Evolutionary conservation across 768 basidiomycete species (phyloP).

Genomic region (Tricholoma bakamatsutake): DNA sequence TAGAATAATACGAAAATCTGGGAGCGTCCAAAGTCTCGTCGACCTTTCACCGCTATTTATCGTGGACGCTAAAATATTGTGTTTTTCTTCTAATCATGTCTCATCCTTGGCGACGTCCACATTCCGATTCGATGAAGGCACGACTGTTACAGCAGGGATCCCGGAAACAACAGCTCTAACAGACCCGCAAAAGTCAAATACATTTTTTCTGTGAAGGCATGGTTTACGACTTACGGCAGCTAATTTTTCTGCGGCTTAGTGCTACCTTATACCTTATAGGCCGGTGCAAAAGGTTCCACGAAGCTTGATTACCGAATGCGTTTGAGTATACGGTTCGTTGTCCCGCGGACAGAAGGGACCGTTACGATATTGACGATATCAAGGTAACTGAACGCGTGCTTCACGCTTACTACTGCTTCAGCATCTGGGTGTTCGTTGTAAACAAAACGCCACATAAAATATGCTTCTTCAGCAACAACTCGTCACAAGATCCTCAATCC

Average conservation of each 20-base stretch:
- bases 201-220: background rate
- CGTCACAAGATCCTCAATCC: background rate
- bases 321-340: background rate
- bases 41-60: background rate
- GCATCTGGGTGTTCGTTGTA: background rate
- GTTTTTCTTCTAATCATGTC: too few species aligned
- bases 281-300: background rate
- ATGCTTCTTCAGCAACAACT: background rate
- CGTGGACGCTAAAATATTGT: too few species aligned
- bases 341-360: background rate
- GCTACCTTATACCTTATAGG: background rate
- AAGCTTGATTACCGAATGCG: background rate
- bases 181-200: background rate
- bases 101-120: background rate
- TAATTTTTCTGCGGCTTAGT: background rate
- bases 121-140: background rate
- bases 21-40: background rate
- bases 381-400: background rate
- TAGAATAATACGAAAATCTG: background rate
- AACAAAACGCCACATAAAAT: background rate
- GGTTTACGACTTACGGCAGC: background rate
- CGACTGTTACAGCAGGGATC: background rate
- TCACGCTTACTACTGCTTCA: background rate
- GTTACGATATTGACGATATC: background rate
- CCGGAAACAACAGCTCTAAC: background rate